Percentiles rank a stretch among this genome's conserved stretches.
These are phyloP conservation scores for Scedosporium apiospermum DNA, from an alignment of 2,329 filamentous ascomycete species.

Conservation along the genomic window DNA sequence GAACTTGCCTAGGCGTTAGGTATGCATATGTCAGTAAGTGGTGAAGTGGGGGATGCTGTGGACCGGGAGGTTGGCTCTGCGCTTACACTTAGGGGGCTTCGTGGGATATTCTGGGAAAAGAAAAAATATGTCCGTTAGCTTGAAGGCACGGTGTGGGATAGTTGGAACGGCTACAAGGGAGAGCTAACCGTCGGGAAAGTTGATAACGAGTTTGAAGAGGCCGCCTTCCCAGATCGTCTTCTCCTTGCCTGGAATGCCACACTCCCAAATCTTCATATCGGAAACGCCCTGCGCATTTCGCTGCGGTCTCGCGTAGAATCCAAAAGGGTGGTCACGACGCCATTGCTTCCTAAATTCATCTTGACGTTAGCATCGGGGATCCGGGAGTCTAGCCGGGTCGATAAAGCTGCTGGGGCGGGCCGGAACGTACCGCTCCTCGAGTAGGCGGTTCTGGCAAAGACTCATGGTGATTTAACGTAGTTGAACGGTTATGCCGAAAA, in stretches of 20 bases:
- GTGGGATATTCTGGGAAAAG: constrained; percentile 76
- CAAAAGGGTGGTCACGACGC: constrained; percentile 94
- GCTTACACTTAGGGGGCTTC: constrained; percentile 94
- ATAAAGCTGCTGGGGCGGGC: neutral
- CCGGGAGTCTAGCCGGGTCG: neutral
- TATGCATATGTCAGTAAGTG: neutral
- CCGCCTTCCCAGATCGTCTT: constrained; percentile 98
- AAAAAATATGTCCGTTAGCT: neutral
- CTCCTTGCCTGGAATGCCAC: constrained; percentile 89
- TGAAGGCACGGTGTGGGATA: neutral
- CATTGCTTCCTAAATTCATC: constrained; percentile 69
- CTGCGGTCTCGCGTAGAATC: constrained; percentile 86
- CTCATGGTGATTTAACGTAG: constrained; percentile 50
- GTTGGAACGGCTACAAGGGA: neutral
- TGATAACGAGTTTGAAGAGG: constrained; percentile 86
- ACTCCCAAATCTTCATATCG: constrained; percentile 94
- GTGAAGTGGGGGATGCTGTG: neutral
- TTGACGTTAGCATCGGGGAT: constrained; percentile 12
- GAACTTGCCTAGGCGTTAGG: constrained; percentile 67
- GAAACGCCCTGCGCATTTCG: constrained; percentile 72
- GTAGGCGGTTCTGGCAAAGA: constrained; percentile 77
- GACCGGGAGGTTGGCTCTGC: neutral
- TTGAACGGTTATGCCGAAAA: neutral
- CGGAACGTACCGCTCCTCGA: constrained; percentile 68
- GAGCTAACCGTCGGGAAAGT: constrained; percentile 82